A percentile compares a stretch with the other conserved stretches of the same genome.
Conservation (phyloP, 768 basidiomycete species). For the Tulasnella calospora region DNA sequence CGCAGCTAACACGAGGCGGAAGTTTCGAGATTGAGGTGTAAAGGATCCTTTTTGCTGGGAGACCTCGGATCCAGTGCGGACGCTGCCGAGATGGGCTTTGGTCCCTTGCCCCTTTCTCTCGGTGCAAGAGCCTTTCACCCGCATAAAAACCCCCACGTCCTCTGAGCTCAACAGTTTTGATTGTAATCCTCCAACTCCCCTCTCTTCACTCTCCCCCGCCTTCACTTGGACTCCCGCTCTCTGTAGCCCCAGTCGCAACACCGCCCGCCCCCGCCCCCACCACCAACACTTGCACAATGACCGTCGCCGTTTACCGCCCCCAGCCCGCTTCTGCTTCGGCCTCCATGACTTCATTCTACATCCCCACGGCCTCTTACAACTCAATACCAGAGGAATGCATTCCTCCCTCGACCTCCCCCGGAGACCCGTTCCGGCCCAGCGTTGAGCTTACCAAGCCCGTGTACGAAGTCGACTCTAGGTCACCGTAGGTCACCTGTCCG, state of each 20-base stretch:
- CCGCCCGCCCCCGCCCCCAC: neutral
- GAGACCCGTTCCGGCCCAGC: constrained; percentile 24
- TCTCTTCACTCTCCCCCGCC: neutral
- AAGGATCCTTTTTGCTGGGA: neutral
- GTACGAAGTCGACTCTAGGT: constrained; percentile 20
- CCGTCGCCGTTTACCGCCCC: constrained; percentile 9
- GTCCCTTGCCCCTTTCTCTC: constrained; percentile 6
- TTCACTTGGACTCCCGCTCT: neutral
- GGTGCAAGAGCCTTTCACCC: neutral
- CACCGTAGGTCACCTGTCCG: constrained; percentile 12
- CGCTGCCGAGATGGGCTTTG: neutral
- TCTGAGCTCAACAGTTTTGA: neutral
- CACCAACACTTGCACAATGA: neutral
- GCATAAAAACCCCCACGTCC: neutral
- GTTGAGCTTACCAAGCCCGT: constrained; percentile 23
- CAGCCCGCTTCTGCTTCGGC: constrained; percentile 16
- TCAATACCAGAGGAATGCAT: constrained; percentile 25
- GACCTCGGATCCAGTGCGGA: neutral
- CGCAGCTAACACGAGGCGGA: constrained; percentile 1
- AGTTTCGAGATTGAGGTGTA: neutral
- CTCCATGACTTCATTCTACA: constrained; percentile 24
- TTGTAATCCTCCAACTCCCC: neutral
- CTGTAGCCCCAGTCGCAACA: neutral
- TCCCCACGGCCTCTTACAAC: constrained; percentile 14
- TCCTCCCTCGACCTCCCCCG: constrained; percentile 22